Percentiles rank a stretch among this genome's conserved stretches.
phyloP scores from a whole-genome alignment of 2,329 filamentous ascomycete genomes.

The Aspergillus sp. region DNA sequence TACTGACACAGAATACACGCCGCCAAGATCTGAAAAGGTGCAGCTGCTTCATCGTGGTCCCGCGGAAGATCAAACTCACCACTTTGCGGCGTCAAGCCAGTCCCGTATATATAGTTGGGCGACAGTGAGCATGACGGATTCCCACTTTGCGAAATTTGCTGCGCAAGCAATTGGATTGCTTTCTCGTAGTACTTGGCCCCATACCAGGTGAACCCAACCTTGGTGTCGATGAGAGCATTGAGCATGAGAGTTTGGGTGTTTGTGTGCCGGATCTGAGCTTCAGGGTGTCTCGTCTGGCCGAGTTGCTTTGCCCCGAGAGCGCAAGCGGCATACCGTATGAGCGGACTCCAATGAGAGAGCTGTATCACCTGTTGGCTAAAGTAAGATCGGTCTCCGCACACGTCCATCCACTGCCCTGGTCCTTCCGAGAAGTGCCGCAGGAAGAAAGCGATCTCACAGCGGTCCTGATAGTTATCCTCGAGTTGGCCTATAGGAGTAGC shows the following conservation, averaged over 20 bases:
- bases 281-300: slow-evolving; percentile 21
- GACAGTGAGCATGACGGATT: slow-evolving; percentile 6
- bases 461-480: slow-evolving; percentile 19
- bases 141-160: slow-evolving; percentile 17
- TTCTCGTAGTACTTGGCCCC: slow-evolving; percentile 58
- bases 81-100: not conserved
- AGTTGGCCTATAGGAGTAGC: not conserved
- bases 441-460: slow-evolving; percentile 21
- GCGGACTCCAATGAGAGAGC: slow-evolving; percentile 12
- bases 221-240: slow-evolving; percentile 12
- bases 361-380: slow-evolving; percentile 20
- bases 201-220: slow-evolving; percentile 25
- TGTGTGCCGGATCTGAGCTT: slow-evolving; percentile 10
- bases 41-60: not conserved
- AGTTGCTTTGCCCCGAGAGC: slow-evolving; percentile 25
- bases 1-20: slow-evolving; percentile 25
- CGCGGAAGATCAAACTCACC: not conserved
- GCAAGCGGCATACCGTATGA: slow-evolving; percentile 26
- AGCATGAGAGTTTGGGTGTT: slow-evolving; percentile 14
- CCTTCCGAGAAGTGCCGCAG: slow-evolving; percentile 22
- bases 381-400: slow-evolving; percentile 18
- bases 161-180: slow-evolving; percentile 23
- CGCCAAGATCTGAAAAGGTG: slow-evolving; percentile 5
- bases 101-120: slow-evolving; percentile 10
- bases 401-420: slow-evolving; percentile 24